Evolutionary conservation across 148 eudicot genomes (phyloP).

Genomic region (Rhododendron kiyosumense): DNA sequence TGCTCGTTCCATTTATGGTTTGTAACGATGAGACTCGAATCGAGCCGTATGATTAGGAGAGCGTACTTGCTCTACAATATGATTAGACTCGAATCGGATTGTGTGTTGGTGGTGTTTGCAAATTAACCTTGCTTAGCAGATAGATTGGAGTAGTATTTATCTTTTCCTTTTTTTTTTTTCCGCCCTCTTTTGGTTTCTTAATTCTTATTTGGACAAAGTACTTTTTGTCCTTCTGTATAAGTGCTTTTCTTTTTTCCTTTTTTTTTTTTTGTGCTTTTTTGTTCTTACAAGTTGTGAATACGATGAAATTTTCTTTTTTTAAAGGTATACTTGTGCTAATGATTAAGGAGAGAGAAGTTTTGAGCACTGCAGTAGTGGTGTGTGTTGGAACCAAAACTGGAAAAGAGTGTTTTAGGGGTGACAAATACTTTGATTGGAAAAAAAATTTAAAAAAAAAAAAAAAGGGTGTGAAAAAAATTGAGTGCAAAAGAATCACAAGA

Average conservation of each 20-base stretch:
- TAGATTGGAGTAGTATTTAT: neutral
- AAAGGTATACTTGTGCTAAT: neutral
- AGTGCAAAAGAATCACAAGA: neutral
- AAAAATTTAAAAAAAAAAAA: no score
- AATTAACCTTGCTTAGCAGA: neutral
- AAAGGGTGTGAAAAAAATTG: neutral
- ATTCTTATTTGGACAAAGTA: conserved; percentile 9
- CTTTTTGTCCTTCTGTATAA: conserved; percentile 10
- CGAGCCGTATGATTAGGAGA: neutral
- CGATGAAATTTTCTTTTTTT: neutral
- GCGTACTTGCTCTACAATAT: neutral
- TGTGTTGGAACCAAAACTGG: neutral
- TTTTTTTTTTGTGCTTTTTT: neutral
- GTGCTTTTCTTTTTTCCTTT: neutral
- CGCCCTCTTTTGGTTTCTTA: neutral
- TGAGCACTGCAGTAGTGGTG: neutral
- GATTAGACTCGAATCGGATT: neutral
- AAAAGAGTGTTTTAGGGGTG: neutral
- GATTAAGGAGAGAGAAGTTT: neutral
- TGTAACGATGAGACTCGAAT: neutral
- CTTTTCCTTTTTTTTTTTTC: no score
- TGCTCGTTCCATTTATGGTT: neutral
- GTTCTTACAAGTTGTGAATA: neutral
- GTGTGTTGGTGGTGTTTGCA: neutral
- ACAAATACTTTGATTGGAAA: neutral